Conservation (phyloP, 257 asterid genomes). For the Solanum infundibuliforme region DNA sequence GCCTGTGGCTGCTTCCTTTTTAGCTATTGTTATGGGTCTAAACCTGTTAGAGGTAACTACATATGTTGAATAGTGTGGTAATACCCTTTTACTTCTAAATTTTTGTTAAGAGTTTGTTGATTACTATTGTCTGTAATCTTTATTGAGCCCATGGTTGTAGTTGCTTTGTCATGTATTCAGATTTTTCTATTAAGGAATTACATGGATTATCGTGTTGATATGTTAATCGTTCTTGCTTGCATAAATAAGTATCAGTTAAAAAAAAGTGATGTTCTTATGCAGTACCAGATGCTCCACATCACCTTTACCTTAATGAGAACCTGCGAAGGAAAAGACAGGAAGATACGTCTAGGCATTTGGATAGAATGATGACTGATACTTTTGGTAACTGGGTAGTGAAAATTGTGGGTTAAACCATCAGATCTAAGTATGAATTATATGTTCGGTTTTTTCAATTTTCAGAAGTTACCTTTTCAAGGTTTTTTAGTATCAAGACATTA, state of each 20-base stretch:
- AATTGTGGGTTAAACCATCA: neutral
- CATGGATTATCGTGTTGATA: neutral
- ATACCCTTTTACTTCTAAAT: neutral
- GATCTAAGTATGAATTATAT: neutral
- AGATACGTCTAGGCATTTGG: neutral
- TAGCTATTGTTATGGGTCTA: slow-evolving; percentile 83
- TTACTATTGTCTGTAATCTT: neutral
- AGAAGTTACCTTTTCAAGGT: neutral
- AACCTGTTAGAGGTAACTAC: slow-evolving; percentile 73
- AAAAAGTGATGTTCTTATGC: neutral
- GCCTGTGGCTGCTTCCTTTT: slow-evolving; percentile 80
- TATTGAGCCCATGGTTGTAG: neutral
- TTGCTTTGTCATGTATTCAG: neutral
- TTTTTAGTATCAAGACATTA: neutral
- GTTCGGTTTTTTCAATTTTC: neutral
- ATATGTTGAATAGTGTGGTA: neutral
- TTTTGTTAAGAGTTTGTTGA: neutral
- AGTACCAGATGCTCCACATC: neutral
- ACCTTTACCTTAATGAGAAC: neutral
- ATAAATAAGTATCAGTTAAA: neutral
- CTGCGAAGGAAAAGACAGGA: neutral
- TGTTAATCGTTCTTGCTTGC: neutral
- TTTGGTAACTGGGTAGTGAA: neutral
- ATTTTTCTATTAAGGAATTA: neutral
- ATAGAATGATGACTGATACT: neutral